Base-by-base conservation (phyloP, 345 rosid genomes). In the Brassica juncea region DNA sequence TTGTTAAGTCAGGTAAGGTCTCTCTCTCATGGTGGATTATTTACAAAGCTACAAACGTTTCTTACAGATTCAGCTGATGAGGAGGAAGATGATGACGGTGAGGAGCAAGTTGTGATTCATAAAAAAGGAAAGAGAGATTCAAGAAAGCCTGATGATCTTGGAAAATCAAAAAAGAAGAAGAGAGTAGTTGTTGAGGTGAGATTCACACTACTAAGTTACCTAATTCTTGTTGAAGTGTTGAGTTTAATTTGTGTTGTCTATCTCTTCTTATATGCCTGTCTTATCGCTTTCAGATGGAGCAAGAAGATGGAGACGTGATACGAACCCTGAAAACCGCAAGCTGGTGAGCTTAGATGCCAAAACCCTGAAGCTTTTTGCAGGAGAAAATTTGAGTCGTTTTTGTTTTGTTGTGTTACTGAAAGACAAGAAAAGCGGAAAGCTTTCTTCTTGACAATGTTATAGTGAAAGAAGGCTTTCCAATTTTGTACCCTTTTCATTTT, bases 141-240 rank as follows among this genome's bases (percentile, higher is more conserved):
- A 35, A 78, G 73, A 77, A 88, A 86, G 80, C 73, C 73, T 60
- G 91, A 82, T 75, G 90, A 86, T 68, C 79, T 69, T 66, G 75
- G 74, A 71, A 90, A 89, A 83, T 35, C 74, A 12, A 94, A 88
- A 88, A 93, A 89, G 85, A 90, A 85, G 83, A 73, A 91, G 42
- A 90, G 88, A 80, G 92, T 94, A 16, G 80, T 86, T 57, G 91
- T 91, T 21, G 98, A 94, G 94, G 98, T 87, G 80, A 89, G 79
- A 62, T 30, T 65, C 68, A 75, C 37, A 55, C 27, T 65, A 63
- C 67, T 3, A 66, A 66, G 1, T 5, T 60, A 15, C 35, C 49
- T 31, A 61, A 28, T 15, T 60, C 1, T 0, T 52, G 57, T 65
- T 64, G 25, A 25, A 47, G 8, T 80, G 35, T 16, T 6, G 57